These are phyloP conservation scores for Leptographium radiaticola DNA, from an alignment of 2,329 filamentous ascomycete species.

Conservation along the genomic window DNA sequence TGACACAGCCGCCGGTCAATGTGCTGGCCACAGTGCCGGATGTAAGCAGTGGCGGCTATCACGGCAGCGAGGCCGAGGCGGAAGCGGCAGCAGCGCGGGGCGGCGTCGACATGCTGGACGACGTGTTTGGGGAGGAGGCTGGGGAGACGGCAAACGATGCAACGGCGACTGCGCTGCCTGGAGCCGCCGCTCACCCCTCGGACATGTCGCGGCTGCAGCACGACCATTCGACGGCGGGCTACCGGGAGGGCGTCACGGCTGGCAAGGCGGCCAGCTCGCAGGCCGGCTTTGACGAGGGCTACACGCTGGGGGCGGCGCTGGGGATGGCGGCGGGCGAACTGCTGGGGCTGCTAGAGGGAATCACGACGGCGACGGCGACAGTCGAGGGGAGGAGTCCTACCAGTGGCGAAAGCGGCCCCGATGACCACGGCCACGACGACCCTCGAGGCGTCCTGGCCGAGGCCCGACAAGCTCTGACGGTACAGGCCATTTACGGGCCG, in stretches of 20 bases:
- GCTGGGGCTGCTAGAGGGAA: constrained; percentile 64
- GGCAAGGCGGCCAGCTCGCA: constrained; percentile 72
- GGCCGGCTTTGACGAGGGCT: constrained; percentile 83
- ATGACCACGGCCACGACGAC: not conserved
- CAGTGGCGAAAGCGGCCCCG: not conserved
- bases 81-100: not conserved
- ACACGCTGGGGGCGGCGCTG: constrained; percentile 67
- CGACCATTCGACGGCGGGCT: constrained; percentile 73
- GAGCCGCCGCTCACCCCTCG: constrained; percentile 26
- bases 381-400: not conserved
- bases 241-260: constrained; percentile 70
- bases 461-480: constrained; percentile 46
- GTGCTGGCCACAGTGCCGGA: not conserved
- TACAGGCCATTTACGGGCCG: constrained; percentile 47
- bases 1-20: not conserved
- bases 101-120: constrained; percentile 9
- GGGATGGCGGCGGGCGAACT: constrained; percentile 63
- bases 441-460: constrained; percentile 24
- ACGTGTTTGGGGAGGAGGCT: constrained; percentile 11
- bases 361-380: constrained; percentile 22
- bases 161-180: too few species aligned
- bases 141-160: not conserved
- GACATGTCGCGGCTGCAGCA: constrained; percentile 64
- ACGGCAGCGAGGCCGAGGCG: not conserved
- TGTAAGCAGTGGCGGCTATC: not conserved